Conservation (phyloP, 1,284 basidiomycete species). For the Papiliotrema terrestris region DNA sequence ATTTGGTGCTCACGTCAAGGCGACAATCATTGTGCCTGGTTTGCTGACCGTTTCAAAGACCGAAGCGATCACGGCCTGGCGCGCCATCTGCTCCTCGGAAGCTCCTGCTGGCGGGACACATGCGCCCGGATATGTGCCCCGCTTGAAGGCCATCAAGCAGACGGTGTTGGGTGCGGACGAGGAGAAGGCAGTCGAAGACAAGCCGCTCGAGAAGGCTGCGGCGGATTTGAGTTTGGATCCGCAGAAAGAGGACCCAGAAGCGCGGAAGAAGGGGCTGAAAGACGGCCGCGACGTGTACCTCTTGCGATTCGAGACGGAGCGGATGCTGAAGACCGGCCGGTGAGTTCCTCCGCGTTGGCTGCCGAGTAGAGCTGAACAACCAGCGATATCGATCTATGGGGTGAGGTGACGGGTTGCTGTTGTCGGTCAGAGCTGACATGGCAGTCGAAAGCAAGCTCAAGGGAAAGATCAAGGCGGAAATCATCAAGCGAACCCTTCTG, state of each 20-base stretch:
- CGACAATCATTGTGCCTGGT: constrained; percentile 52
- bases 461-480: constrained; percentile 49
- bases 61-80: constrained; percentile 50
- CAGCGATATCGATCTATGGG: constrained; percentile 49
- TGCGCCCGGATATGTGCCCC: constrained; percentile 15
- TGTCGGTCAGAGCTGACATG: background rate
- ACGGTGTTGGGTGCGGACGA: background rate
- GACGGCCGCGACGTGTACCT: constrained; percentile 51
- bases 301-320: constrained; percentile 47
- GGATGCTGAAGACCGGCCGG: constrained; percentile 51
- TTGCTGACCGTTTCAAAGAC: constrained; percentile 48
- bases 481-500: constrained; percentile 56
- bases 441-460: constrained; percentile 43
- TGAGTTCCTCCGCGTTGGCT: background rate
- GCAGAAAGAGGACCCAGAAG: background rate
- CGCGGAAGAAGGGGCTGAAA: constrained; percentile 18
- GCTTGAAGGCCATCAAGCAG: constrained; percentile 3
- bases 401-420: constrained; percentile 18
- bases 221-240: background rate
- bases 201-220: background rate
- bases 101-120: constrained; percentile 2
- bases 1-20: constrained; percentile 16
- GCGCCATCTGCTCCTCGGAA: constrained; percentile 30
- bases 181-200: background rate
- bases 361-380: background rate